Evolutionary conservation across 108 stramenopile species (phyloP).

Genomic region (Aurantiochytrium sp.): DNA sequence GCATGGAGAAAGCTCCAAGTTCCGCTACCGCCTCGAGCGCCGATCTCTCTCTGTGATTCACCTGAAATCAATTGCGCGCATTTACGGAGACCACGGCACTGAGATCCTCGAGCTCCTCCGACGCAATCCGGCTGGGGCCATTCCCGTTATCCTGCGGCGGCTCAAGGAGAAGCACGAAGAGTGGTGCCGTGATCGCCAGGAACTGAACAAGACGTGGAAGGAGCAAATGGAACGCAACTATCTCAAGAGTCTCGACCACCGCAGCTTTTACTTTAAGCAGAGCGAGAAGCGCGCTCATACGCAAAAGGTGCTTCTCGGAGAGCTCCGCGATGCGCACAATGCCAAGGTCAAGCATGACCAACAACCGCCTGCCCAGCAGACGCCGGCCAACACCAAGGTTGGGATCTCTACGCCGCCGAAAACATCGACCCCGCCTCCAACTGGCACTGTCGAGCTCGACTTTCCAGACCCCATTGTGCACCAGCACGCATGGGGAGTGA

Average conservation of each 20-base stretch:
- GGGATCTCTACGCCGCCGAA: background rate
- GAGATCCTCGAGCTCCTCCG: constrained; percentile 76
- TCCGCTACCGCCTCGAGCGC: constrained; percentile 63
- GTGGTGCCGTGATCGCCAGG: constrained; percentile 72
- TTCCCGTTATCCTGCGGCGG: constrained; percentile 85
- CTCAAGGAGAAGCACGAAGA: constrained; percentile 90
- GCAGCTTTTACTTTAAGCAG: constrained; percentile 41
- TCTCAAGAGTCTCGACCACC: constrained; percentile 48
- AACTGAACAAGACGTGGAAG: constrained; percentile 65
- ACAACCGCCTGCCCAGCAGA: background rate
- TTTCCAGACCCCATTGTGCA: background rate
- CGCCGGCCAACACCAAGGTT: background rate
- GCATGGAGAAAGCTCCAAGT: constrained; percentile 56
- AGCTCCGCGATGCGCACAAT: background rate
- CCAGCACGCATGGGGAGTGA: background rate
- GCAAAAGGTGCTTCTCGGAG: background rate
- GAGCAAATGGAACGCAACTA: constrained; percentile 33
- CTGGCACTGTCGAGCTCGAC: background rate
- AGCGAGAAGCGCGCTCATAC: constrained; percentile 36
- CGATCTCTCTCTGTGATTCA: constrained; percentile 74
- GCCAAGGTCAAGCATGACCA: background rate
- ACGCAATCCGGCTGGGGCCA: constrained; percentile 77
- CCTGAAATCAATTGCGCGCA: constrained; percentile 82
- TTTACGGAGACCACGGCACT: constrained; percentile 82
- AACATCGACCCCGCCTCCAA: background rate